Evolutionary conservation across 306 rosid species (phyloP).

Genomic region (Glycine soja): DNA sequence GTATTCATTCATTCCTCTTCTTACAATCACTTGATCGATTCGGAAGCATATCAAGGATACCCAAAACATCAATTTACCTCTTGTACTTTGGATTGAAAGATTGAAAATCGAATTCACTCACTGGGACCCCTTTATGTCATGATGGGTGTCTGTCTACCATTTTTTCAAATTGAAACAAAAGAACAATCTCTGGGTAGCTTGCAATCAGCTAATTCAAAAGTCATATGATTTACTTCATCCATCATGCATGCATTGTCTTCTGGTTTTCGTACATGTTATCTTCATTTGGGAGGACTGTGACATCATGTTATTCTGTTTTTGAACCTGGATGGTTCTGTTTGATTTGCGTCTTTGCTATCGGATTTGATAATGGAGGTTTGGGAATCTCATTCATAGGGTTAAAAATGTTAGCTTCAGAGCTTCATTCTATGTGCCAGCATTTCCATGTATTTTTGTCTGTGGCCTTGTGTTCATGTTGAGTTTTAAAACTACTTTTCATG

Average conservation of each 20-base stretch:
- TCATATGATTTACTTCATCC: slow-evolving; percentile 4
- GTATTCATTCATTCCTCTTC: slow-evolving; percentile 44
- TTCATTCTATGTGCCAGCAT: slow-evolving; percentile 3
- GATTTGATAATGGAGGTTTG: slow-evolving; percentile 34
- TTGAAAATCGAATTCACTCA: not conserved
- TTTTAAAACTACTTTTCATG: slow-evolving; percentile 23
- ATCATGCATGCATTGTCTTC: not conserved
- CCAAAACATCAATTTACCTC: not conserved
- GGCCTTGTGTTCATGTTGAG: slow-evolving; percentile 5
- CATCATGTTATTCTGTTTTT: not conserved
- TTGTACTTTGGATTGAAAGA: not conserved
- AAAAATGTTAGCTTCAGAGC: slow-evolving; percentile 9
- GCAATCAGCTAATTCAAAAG: not conserved
- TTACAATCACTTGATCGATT: not conserved
- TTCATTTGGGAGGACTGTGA: not conserved
- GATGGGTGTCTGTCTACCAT: slow-evolving; percentile 9
- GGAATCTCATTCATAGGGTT: slow-evolving; percentile 9
- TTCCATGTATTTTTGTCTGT: slow-evolving; percentile 32
- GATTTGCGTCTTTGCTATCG: slow-evolving; percentile 4
- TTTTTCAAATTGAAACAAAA: not conserved
- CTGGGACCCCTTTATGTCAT: slow-evolving; percentile 11
- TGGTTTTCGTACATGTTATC: not conserved
- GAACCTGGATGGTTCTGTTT: slow-evolving; percentile 10
- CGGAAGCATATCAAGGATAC: not conserved
- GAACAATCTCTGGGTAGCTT: not conserved